These are phyloP conservation scores for Mucor lusitanicus DNA, from an alignment of 371 early-diverging fungal species.

Conservation along the genomic window DNA sequence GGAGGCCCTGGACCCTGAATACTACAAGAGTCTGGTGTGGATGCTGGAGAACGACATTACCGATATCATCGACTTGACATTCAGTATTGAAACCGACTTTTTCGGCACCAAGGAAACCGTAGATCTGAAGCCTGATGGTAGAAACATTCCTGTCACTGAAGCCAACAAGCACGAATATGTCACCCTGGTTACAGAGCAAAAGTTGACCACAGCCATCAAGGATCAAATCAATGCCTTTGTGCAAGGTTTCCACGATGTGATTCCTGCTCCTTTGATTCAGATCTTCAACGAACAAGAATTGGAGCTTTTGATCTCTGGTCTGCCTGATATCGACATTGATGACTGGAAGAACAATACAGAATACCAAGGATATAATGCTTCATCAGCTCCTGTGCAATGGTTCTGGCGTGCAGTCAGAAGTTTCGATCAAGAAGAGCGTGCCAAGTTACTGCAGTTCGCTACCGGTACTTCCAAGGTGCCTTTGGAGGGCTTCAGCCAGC, in stretches of 20 bases:
- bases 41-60: constrained; percentile 97
- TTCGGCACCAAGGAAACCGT: constrained; percentile 87
- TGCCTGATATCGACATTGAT: constrained; percentile 98
- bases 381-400: constrained; percentile 95
- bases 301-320: constrained; percentile 96
- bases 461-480: constrained; percentile 99
- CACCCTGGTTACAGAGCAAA: constrained; percentile 86
- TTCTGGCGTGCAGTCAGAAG: constrained; percentile 98
- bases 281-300: constrained; percentile 99
- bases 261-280: constrained; percentile 86
- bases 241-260: constrained; percentile 95
- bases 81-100: constrained; percentile 91
- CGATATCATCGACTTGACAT: constrained; percentile 93
- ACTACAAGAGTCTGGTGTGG: constrained; percentile 97
- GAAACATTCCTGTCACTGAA: constrained; percentile 92
- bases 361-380: constrained; percentile 89
- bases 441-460: constrained; percentile 97
- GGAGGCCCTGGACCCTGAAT: constrained; percentile 96
- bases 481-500: constrained; percentile 91
- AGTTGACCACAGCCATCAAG: constrained; percentile 84
- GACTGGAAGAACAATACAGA: constrained; percentile 99
- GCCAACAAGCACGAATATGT: constrained; percentile 98
- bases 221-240: constrained; percentile 94
- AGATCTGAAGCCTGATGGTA: constrained; percentile 91
- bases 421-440: constrained; percentile 95